phyloP scores from a whole-genome alignment of 768 basidiomycete species.

The Leccinum subgranulosum region DNA sequence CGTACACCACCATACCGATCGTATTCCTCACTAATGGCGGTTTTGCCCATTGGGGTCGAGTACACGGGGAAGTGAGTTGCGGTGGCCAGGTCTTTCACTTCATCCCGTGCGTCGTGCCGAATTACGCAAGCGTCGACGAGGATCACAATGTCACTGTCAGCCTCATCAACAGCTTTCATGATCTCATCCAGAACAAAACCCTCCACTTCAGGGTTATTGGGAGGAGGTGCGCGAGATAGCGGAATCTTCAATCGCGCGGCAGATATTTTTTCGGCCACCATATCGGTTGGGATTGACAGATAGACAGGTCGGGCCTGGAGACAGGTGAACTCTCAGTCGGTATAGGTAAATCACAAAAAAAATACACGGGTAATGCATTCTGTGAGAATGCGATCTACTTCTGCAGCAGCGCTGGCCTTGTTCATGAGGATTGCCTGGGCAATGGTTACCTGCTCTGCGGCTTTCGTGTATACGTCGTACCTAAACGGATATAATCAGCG shows the following conservation, averaged over 20 bases:
- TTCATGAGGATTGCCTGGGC: slow-evolving; percentile 60
- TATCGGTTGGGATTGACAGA: slow-evolving; percentile 80
- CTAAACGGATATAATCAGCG: slow-evolving; percentile 31
- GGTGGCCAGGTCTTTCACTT: slow-evolving; percentile 58
- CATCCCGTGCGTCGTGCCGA: slow-evolving; percentile 63
- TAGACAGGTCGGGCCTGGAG: slow-evolving; percentile 81
- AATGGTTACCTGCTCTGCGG: slow-evolving; percentile 70
- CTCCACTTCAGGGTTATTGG: slow-evolving; percentile 58
- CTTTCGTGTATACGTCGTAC: slow-evolving; percentile 77
- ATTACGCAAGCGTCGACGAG: slow-evolving; percentile 80
- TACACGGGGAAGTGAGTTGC: slow-evolving; percentile 73
- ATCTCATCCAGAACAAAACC: slow-evolving; percentile 75
- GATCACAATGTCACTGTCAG: slow-evolving; percentile 60
- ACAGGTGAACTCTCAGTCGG: neutral
- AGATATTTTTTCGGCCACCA: slow-evolving; percentile 68
- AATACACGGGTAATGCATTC: slow-evolving; percentile 59
- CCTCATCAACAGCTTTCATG: slow-evolving; percentile 55
- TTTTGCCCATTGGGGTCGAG: slow-evolving; percentile 80
- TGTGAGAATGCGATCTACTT: slow-evolving; percentile 77
- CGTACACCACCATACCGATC: slow-evolving; percentile 78
- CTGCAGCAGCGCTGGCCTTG: slow-evolving; percentile 52
- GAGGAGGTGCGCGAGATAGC: slow-evolving; percentile 45
- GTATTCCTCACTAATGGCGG: slow-evolving; percentile 65
- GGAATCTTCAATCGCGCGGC: slow-evolving; percentile 59
- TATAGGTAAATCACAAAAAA: neutral